These are phyloP conservation scores for Cajanus cajan DNA, from an alignment of 306 rosid species.

Conservation along the genomic window DNA sequence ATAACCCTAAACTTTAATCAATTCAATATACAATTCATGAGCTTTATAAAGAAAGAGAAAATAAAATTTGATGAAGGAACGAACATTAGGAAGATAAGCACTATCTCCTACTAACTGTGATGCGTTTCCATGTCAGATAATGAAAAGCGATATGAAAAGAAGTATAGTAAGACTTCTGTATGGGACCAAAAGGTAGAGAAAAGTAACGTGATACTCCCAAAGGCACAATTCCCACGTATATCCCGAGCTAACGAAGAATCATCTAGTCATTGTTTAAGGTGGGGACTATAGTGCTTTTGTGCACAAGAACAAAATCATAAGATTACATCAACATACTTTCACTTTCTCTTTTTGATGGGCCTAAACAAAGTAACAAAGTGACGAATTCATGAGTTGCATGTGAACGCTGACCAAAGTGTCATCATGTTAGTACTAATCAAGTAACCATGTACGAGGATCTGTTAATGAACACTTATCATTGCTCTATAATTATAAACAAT, in stretches of 20 bases:
- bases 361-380: neutral
- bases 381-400: neutral
- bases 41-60: neutral
- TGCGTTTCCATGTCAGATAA: slow-evolving; percentile 38
- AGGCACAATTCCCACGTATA: slow-evolving; percentile 35
- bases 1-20: neutral
- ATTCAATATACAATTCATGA: neutral
- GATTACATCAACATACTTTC: neutral
- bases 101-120: neutral
- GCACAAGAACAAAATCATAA: slow-evolving; percentile 4
- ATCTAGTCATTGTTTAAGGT: neutral
- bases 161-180: slow-evolving; percentile 6
- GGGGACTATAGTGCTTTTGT: neutral
- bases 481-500: neutral
- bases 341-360: slow-evolving; percentile 5
- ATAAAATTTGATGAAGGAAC: neutral
- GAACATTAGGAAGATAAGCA: neutral
- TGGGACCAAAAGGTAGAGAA: slow-evolving; percentile 5
- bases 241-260: slow-evolving; percentile 20
- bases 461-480: too few relatives aligned
- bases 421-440: neutral
- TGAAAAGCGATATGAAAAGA: slow-evolving; percentile 18
- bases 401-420: neutral
- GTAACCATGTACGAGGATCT: neutral
- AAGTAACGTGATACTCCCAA: slow-evolving; percentile 32